Base-by-base conservation (phyloP, 2,329 filamentous ascomycete genomes). In the Cercospora sesami region DNA sequence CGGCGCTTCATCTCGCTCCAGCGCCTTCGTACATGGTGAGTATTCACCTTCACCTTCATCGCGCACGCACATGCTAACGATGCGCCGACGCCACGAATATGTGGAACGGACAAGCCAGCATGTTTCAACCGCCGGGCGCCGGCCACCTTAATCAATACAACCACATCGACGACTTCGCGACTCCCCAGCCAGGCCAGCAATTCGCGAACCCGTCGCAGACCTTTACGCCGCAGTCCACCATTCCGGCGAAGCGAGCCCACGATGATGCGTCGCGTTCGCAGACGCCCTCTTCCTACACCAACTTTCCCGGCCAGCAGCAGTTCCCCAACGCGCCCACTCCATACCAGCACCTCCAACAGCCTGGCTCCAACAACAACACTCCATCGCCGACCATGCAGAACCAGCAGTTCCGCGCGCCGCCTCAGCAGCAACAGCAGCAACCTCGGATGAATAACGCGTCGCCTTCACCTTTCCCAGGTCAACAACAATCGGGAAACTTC, bases 351-450 rank as follows among this genome's bases (percentile, higher is more conserved):
- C 86, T 96, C 14, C 75, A 65, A 58, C 88, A 91, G 72, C 90
- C 91, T 75, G 90, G 90, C 62, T 93, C 93, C 3, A 86, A 89
- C 61, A 95, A 93, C 79, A 91, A 92, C 69, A 97, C 93, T 45
- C 94, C 94, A 10, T 98, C 95, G 6, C 95, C 95, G 30, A 94
- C 96, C 70, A 93, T 97, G 88, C 88, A 88, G 69, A 93, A 90
- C 77, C 94, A 96, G 76, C 86, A 88, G 64, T 89, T 88, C 80
- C 84, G 80, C 65, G 89, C 36, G 87, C 91, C 76, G 86, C 63
- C 51, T 30, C 64, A 91, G 14, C 89, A 64, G 62, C 62, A 90
- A 45, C 91, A 93, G 77, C 85, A 78, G 28, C 70, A 63, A 23
- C 86, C 72, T 74, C 75, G 93, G 76, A 92, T 98, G 79, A 91